Percentiles rank a stretch among this genome's conserved stretches.
Conservation (phyloP, 2,329 filamentous ascomycete species). For the Cercospora sp. region DNA sequence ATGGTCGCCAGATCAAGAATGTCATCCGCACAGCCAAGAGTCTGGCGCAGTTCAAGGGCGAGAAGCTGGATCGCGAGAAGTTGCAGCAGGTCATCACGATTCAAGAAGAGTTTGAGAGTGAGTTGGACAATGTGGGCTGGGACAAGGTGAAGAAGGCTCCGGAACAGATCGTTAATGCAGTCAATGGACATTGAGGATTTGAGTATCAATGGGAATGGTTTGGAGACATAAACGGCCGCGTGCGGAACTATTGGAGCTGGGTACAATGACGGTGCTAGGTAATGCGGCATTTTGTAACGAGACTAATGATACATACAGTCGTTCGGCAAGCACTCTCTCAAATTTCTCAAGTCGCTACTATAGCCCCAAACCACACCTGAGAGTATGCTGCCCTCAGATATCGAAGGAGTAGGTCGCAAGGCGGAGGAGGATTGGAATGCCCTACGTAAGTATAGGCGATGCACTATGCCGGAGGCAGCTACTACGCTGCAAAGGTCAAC, state of each 20-base stretch:
- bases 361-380: too few relatives aligned
- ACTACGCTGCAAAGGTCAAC: too few relatives aligned
- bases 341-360: not conserved
- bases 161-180: constrained; percentile 4
- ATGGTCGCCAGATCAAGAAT: constrained; percentile 38
- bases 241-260: not conserved
- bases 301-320: not conserved
- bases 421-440: too few relatives aligned
- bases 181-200: constrained; percentile 1
- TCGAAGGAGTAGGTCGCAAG: too few relatives aligned
- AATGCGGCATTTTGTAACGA: not conserved
- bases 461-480: too few relatives aligned
- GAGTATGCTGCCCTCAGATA: too few relatives aligned
- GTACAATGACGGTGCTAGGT: not conserved
- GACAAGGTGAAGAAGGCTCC: not conserved
- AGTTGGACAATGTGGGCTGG: constrained; percentile 19
- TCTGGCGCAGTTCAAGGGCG: constrained; percentile 29
- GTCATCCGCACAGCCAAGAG: constrained; percentile 33
- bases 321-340: not conserved
- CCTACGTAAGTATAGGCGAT: too few relatives aligned
- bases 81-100: constrained; percentile 34
- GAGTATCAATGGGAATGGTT: not conserved
- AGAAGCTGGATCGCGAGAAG: constrained; percentile 27
- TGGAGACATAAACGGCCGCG: not conserved
- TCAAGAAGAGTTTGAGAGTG: constrained; percentile 33